These are phyloP conservation scores for Fusarium sulawesiense DNA, from an alignment of 2,329 filamentous ascomycete species.

Conservation along the genomic window DNA sequence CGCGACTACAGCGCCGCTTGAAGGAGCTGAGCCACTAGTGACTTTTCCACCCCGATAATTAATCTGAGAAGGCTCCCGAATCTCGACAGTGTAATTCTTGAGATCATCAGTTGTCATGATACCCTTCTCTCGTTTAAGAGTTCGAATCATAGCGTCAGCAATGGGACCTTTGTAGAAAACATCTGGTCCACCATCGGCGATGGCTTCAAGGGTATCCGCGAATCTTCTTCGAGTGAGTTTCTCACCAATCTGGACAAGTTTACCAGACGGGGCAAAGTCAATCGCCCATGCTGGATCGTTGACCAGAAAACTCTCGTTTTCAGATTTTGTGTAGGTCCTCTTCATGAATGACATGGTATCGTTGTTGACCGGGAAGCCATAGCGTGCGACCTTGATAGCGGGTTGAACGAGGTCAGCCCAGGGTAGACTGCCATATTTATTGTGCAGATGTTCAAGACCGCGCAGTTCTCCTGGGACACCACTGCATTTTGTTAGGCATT, in stretches of 20 bases:
- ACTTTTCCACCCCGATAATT: conserved; percentile 78
- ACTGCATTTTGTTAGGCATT: conserved; percentile 45
- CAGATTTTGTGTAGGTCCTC: conserved; percentile 58
- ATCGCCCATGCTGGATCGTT: conserved; percentile 80
- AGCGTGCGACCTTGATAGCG: conserved; percentile 75
- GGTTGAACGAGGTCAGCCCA: conserved; percentile 77
- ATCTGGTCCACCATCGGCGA: conserved; percentile 73
- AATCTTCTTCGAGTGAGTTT: conserved; percentile 80
- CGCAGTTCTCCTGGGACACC: conserved; percentile 78
- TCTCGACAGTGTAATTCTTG: conserved; percentile 75
- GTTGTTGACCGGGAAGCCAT: conserved; percentile 76
- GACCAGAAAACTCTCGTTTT: conserved; percentile 66
- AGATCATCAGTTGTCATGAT: conserved; percentile 82
- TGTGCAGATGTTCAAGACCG: conserved; percentile 79
- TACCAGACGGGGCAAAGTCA: conserved; percentile 85
- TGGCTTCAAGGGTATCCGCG: conserved; percentile 76
- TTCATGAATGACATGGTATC: conserved; percentile 75
- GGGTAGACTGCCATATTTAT: conserved; percentile 70
- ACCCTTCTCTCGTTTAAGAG: conserved; percentile 72
- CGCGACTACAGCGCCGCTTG: conserved; percentile 77
- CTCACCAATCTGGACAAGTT: conserved; percentile 73
- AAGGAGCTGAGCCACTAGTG: conserved; percentile 75
- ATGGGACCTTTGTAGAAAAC: conserved; percentile 78
- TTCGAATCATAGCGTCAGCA: conserved; percentile 75
- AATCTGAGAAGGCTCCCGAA: conserved; percentile 70